Evolutionary conservation across 345 rosid genomes (phyloP).

Genomic region (Lepidium africanum): DNA sequence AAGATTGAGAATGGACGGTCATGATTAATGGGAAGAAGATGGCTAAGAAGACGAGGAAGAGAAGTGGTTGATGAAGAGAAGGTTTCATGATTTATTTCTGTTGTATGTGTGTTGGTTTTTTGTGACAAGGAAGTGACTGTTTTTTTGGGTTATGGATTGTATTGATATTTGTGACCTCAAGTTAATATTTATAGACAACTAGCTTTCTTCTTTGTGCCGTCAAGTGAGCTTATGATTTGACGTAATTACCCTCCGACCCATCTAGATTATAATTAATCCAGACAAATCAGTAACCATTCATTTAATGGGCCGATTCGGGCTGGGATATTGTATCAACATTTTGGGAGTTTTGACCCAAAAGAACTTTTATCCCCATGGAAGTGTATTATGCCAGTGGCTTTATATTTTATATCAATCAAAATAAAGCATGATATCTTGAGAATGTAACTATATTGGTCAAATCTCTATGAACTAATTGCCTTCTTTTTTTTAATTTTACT

Average conservation of each 20-base stretch:
- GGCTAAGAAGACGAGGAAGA: constrained; percentile 18
- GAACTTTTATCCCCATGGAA: too few species aligned
- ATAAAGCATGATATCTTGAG: neutral
- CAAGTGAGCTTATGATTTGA: neutral
- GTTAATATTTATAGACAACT: neutral
- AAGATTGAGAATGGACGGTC: constrained; percentile 22
- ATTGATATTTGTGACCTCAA: constrained; percentile 9
- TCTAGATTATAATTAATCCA: neutral
- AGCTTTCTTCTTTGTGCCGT: neutral
- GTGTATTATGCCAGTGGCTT: neutral
- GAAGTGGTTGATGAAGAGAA: constrained; percentile 14
- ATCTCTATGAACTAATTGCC: neutral
- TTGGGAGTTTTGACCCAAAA: too few species aligned
- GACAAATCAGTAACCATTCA: neutral
- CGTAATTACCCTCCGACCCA: neutral
- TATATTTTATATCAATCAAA: neutral
- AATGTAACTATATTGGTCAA: neutral
- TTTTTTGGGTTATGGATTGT: constrained; percentile 8
- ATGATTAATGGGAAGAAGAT: constrained; percentile 15
- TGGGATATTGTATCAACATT: neutral
- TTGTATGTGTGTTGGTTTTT: neutral
- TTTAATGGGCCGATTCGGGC: constrained; percentile 2
- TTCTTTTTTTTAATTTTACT: neutral
- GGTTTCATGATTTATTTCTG: constrained; percentile 15
- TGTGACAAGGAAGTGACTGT: constrained; percentile 5